phyloP scores from a whole-genome alignment of 2,329 filamentous ascomycete genomes.

The Cladosporium velox region DNA sequence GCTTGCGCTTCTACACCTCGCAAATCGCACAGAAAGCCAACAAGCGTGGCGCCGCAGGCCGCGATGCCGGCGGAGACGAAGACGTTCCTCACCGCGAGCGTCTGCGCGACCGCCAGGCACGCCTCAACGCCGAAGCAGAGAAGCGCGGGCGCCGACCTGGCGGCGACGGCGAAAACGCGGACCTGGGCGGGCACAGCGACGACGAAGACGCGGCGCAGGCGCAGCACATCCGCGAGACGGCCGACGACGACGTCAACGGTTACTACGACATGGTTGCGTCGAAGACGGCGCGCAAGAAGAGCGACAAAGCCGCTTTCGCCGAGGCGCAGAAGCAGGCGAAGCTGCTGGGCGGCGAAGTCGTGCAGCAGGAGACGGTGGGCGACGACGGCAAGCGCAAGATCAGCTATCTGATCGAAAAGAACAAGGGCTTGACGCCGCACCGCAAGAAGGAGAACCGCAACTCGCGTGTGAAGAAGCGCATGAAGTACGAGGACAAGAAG shows the following conservation, averaged over 20 bases:
- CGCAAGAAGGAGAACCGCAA: conserved; percentile 94
- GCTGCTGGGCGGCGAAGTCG: conserved; percentile 60
- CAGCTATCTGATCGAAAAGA: conserved; percentile 92
- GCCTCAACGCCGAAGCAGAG: conserved; percentile 86
- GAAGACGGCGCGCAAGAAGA: conserved; percentile 65
- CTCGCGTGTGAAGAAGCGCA: conserved; percentile 95
- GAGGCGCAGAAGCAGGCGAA: conserved; percentile 58
- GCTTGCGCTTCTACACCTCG: conserved; percentile 94
- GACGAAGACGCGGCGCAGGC: conserved; percentile 61
- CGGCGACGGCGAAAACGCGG: conserved; percentile 56
- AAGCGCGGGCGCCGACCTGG: conserved; percentile 67
- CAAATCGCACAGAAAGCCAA: conserved; percentile 95
- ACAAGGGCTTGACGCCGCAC: conserved; percentile 88
- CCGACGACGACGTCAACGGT: conserved; percentile 60
- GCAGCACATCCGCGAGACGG: conserved; percentile 48
- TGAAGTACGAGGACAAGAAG: conserved; percentile 93
- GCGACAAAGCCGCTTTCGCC: conserved; percentile 69
- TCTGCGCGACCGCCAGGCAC: conserved; percentile 78
- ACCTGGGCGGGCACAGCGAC: conserved; percentile 71
- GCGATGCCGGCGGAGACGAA: conserved; percentile 74
- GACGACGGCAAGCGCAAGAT: conserved; percentile 89
- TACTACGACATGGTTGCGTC: conserved; percentile 90
- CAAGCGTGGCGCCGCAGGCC: conserved; percentile 72
- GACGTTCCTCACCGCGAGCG: conserved; percentile 89
- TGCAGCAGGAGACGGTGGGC: conserved; percentile 69